Evolutionary conservation across 352 stramenopile genomes (phyloP).

Genomic region (Phytophthora crassamura): DNA sequence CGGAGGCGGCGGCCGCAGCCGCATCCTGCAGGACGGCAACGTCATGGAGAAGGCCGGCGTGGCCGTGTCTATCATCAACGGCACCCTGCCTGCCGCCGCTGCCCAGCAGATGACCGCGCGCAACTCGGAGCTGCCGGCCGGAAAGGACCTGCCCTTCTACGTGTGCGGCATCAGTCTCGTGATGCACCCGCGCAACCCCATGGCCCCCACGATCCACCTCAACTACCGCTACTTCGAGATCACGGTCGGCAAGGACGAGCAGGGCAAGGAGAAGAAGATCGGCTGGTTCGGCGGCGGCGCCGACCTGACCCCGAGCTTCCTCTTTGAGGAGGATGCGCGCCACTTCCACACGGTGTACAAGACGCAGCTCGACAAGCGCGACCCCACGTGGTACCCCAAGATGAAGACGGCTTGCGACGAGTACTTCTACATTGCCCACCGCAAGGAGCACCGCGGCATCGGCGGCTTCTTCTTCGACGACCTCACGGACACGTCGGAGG

Average conservation of each 20-base stretch:
- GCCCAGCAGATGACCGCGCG: constrained; percentile 74
- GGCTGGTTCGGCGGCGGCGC: constrained; percentile 96
- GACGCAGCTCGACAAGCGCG: constrained; percentile 89
- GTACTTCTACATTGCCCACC: constrained; percentile 98
- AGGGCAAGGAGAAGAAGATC: constrained; percentile 78
- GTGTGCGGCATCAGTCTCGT: constrained; percentile 95
- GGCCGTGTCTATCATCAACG: constrained; percentile 97
- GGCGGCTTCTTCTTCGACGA: constrained; percentile 99
- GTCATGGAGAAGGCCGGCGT: constrained; percentile 98
- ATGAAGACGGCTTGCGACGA: constrained; percentile 98
- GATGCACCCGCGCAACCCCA: constrained; percentile 94
- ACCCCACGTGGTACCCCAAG: constrained; percentile 90
- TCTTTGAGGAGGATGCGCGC: constrained; percentile 94
- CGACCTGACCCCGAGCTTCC: constrained; percentile 96
- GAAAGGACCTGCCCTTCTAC: constrained; percentile 94
- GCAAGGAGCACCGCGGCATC: constrained; percentile 93
- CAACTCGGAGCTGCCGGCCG: constrained; percentile 64
- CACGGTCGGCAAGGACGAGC: constrained; percentile 70
- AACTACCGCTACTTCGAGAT: constrained; percentile 99
- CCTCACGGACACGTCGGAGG: constrained; percentile 92
- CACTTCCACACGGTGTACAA: constrained; percentile 99
- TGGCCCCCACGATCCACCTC: constrained; percentile 95
- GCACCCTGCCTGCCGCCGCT: constrained; percentile 89
- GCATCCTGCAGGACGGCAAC: constrained; percentile 93
- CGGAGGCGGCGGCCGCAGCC: constrained; percentile 93